Conservation (phyloP, 148 eudicot species). For the Tetragonia tetragonoides region DNA sequence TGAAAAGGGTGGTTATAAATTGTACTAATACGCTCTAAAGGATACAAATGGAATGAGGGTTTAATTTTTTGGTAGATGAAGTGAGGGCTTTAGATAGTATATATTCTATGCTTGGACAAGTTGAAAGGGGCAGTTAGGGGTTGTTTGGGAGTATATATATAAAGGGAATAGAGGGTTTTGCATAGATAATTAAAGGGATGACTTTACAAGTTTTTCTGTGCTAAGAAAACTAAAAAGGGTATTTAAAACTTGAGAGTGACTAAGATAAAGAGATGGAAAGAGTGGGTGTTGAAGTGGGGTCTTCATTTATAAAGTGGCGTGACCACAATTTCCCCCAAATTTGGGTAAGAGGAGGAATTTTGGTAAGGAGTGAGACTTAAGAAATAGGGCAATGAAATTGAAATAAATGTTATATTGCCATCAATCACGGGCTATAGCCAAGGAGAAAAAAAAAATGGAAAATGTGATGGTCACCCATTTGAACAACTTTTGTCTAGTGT, state of each 20-base stretch:
- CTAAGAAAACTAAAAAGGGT: slow-evolving; percentile 20
- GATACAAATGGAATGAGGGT: neutral
- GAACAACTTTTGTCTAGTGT: slow-evolving; percentile 7
- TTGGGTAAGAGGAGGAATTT: neutral
- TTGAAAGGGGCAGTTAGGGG: slow-evolving; percentile 17
- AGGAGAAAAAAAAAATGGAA: neutral
- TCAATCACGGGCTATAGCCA: slow-evolving; percentile 32
- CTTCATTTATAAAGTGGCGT: slow-evolving; percentile 6
- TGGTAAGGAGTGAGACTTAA: slow-evolving; percentile 15
- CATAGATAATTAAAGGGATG: slow-evolving; percentile 11
- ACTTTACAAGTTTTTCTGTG: neutral
- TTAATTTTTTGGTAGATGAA: slow-evolving; percentile 10
- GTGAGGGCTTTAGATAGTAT: neutral
- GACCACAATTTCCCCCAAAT: slow-evolving; percentile 20
- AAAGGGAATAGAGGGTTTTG: slow-evolving; percentile 1
- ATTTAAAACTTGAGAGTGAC: slow-evolving; percentile 55
- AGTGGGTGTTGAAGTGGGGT: slow-evolving; percentile 10
- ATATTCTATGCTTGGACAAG: neutral
- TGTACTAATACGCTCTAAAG: neutral
- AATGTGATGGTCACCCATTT: slow-evolving; percentile 11
- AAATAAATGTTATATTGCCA: slow-evolving; percentile 2
- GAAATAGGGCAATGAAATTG: slow-evolving; percentile 6
- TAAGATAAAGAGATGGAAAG: slow-evolving; percentile 23
- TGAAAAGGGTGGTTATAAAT: neutral
- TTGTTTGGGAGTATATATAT: slow-evolving; percentile 19